Evolutionary conservation across 2,329 filamentous ascomycete genomes (phyloP).

Genomic region (Coniochaeta sp.): DNA sequence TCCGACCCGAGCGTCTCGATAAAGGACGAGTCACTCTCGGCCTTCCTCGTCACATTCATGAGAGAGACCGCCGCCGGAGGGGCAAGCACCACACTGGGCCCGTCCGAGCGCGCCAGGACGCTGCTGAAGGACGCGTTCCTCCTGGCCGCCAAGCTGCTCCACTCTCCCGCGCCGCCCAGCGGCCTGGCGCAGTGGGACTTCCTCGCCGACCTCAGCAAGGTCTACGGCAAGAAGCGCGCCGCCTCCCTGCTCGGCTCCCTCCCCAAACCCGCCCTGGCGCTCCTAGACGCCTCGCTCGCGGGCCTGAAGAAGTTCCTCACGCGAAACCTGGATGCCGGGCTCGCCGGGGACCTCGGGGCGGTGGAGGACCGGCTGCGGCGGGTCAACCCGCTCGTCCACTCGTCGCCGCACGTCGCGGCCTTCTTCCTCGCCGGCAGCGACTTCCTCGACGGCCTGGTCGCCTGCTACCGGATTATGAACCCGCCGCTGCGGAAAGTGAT

Average conservation of each 20-base stretch:
- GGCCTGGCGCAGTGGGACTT: slow-evolving; percentile 57
- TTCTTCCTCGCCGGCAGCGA: slow-evolving; percentile 80
- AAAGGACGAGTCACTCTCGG: slow-evolving; percentile 49
- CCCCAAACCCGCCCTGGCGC: slow-evolving; percentile 42
- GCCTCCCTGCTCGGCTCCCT: slow-evolving; percentile 40
- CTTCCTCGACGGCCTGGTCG: slow-evolving; percentile 69
- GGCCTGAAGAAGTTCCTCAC: slow-evolving; percentile 56
- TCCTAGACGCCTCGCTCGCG: slow-evolving; percentile 48
- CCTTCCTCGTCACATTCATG: slow-evolving; percentile 64
- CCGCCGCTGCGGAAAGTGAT: slow-evolving; percentile 58
- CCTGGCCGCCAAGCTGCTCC: slow-evolving; percentile 51
- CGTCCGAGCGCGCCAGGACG: slow-evolving; percentile 24
- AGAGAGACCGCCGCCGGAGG: slow-evolving; percentile 40
- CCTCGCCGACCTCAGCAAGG: slow-evolving; percentile 58
- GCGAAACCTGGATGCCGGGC: slow-evolving; percentile 53
- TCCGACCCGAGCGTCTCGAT: slow-evolving; percentile 36
- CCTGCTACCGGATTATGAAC: slow-evolving; percentile 58
- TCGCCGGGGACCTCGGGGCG: slow-evolving; percentile 44
- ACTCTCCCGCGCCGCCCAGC: slow-evolving; percentile 31
- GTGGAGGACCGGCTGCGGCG: slow-evolving; percentile 48
- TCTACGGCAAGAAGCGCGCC: slow-evolving; percentile 58
- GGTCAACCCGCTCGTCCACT: slow-evolving; percentile 57
- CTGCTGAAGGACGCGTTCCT: slow-evolving; percentile 60
- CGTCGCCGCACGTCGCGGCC: slow-evolving; percentile 47
- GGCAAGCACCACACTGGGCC: slow-evolving; percentile 22